These are phyloP conservation scores for Sporisorium exsertum DNA, from an alignment of 1,284 basidiomycete species.

Conservation along the genomic window DNA sequence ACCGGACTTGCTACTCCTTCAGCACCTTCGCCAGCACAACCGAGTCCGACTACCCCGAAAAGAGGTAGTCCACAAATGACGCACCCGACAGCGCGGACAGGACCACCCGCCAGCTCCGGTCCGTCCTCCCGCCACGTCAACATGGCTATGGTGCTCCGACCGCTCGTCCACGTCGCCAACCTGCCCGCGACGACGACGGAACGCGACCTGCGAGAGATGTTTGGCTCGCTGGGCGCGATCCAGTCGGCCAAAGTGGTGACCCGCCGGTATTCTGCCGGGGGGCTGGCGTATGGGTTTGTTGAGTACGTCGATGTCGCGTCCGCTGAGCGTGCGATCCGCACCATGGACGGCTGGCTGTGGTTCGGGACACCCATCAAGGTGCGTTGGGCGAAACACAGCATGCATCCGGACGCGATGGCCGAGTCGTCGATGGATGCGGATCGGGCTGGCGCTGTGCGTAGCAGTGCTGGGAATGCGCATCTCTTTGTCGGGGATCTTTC, in stretches of 20 bases:
- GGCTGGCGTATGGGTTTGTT: conserved; percentile 97
- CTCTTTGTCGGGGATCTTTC: conserved; percentile 98
- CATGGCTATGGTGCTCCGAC: conserved; percentile 19
- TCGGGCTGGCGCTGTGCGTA: conserved; percentile 71
- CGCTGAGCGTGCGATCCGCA: conserved; percentile 94
- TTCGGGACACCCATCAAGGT: conserved; percentile 80
- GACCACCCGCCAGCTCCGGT: conserved; percentile 8
- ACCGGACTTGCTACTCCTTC: not conserved
- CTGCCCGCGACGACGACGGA: conserved; percentile 85
- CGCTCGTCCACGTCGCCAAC: conserved; percentile 70
- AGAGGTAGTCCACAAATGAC: conserved; percentile 14
- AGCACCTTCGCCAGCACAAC: not conserved
- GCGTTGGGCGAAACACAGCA: conserved; percentile 64
- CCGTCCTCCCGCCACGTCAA: conserved; percentile 17
- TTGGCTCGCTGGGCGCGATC: conserved; percentile 92
- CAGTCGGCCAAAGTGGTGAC: conserved; percentile 99
- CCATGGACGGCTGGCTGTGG: conserved; percentile 96
- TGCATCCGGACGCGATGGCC: conserved; percentile 32
- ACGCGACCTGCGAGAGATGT: conserved; percentile 88
- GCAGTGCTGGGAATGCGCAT: conserved; percentile 86
- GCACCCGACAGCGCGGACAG: conserved; percentile 10
- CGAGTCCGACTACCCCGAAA: not conserved
- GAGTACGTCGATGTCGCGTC: conserved; percentile 93
- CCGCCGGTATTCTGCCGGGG: conserved; percentile 77
- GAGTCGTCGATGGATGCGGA: conserved; percentile 3